Evolutionary conservation across 1,284 basidiomycete species (phyloP), one percentile per base, ranked within the genome.

Genomic region (Heterobasidion irregulare): DNA sequence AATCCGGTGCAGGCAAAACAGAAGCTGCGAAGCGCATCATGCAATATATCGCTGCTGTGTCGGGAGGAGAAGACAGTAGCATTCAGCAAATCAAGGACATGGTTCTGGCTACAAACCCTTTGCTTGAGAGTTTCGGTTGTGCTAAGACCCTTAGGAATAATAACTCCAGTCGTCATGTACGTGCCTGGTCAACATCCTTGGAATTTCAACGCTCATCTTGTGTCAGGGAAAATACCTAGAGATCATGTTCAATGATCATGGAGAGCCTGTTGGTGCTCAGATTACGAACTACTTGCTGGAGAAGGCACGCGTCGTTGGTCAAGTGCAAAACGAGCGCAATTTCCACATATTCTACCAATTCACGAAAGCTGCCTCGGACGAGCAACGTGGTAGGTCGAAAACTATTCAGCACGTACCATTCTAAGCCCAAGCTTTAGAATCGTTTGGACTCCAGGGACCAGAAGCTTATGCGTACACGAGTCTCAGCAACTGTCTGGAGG

Each of bases 281-380:
- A 99, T 99, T 65, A 99, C 97, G 13, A 99, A 99, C 71, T 99
- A 99, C 68, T 81, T 99, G 32, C 76, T 99, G 59, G 97, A 99
- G 73, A 99, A 99, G 74, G 90, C 90, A 54, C 92, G 97, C 61
- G 94, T 99, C 12, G 95, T 98, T 6, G 94, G 94, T 16, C 97
- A 99, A 69, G 93, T 99, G 57, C 89, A 92, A 66, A 90, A 93
- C 63, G 97, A 99, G 72, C 84, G 97, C 59, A 93, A 97, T 70
- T 99, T 99, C 71, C 97, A 99, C 70, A 97, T 99, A 61, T 99
- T 99, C 76, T 99, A 99, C 72, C 97, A 99, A 69, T 96, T 99
- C 70, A 98, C 97, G 46, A 99, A 98, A 70, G 94, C 88, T 6
- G 97, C 97, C 5, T 85, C 89, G 6, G 77, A 86, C 48, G 88